These are phyloP conservation scores for Yarrowia keelungensis DNA, from an alignment of 805 yeast species.

Conservation along the genomic window DNA sequence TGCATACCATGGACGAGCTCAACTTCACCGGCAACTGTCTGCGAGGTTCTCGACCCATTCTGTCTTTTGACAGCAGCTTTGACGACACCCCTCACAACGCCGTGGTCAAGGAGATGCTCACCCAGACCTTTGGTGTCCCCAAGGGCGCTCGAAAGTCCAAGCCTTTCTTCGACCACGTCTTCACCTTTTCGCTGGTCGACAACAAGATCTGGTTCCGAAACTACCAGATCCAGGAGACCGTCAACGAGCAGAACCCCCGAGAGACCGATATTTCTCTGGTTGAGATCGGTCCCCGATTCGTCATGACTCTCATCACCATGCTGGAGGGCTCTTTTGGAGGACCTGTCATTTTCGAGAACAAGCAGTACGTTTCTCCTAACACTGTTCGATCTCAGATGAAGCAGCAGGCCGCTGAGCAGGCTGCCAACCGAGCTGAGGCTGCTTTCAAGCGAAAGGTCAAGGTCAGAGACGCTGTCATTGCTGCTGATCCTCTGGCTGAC, in stretches of 20 bases:
- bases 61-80: constrained; percentile 85
- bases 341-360: constrained; percentile 95
- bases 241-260: constrained; percentile 55
- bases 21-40: constrained; percentile 96
- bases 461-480: constrained; percentile 74
- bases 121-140: constrained; percentile 92
- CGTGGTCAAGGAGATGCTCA: constrained; percentile 82
- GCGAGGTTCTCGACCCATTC: constrained; percentile 91
- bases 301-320: constrained; percentile 86
- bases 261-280: constrained; percentile 75
- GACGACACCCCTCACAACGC: constrained; percentile 70
- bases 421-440: constrained; percentile 78
- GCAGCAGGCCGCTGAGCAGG: constrained; percentile 79
- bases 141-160: constrained; percentile 89
- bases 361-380: constrained; percentile 96
- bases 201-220: constrained; percentile 95
- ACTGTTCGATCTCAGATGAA: constrained; percentile 87
- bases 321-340: constrained; percentile 98
- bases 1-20: constrained; percentile 94
- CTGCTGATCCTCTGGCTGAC: constrained; percentile 81
- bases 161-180: constrained; percentile 94
- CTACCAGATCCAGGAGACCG: constrained; percentile 82
- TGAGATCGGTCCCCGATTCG: constrained; percentile 97
- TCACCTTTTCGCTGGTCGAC: constrained; percentile 91
- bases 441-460: constrained; percentile 77